These are phyloP conservation scores for Phytophthora pinifolia DNA, from an alignment of 352 stramenopile species.

Conservation along the genomic window DNA sequence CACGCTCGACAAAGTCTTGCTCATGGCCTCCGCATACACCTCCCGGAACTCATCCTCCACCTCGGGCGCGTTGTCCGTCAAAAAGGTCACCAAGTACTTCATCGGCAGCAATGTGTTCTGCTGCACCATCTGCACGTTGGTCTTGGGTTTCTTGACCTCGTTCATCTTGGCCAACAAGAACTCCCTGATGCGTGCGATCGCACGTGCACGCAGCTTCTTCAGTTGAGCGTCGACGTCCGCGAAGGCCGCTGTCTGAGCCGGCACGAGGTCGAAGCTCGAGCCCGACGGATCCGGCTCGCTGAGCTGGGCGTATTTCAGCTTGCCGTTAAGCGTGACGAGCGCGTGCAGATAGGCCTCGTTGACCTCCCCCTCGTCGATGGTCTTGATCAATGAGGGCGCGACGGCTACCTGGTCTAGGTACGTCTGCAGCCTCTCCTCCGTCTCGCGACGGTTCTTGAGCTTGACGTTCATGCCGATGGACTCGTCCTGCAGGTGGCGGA, in stretches of 20 bases:
- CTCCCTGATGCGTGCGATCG: slow-evolving; percentile 81
- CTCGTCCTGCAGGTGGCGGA: slow-evolving; percentile 96
- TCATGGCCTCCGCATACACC: slow-evolving; percentile 97
- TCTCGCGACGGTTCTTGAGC: slow-evolving; percentile 94
- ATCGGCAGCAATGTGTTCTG: slow-evolving; percentile 96
- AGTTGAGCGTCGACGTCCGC: slow-evolving; percentile 93
- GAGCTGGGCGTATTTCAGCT: slow-evolving; percentile 89
- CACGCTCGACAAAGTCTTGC: slow-evolving; percentile 93
- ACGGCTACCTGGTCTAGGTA: slow-evolving; percentile 97
- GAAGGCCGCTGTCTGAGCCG: slow-evolving; percentile 88
- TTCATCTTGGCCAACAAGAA: slow-evolving; percentile 95
- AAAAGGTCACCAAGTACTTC: slow-evolving; percentile 95
- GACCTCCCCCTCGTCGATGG: slow-evolving; percentile 94
- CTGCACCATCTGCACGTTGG: slow-evolving; percentile 98
- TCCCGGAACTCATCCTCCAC: slow-evolving; percentile 95
- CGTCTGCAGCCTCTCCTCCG: slow-evolving; percentile 91
- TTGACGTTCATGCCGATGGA: slow-evolving; percentile 93
- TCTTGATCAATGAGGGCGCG: slow-evolving; percentile 91
- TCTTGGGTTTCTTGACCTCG: slow-evolving; percentile 96
- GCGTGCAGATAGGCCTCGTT: slow-evolving; percentile 94
- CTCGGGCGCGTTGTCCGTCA: slow-evolving; percentile 90
- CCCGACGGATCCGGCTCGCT: slow-evolving; percentile 54
- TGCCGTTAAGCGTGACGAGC: slow-evolving; percentile 93
- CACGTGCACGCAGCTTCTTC: slow-evolving; percentile 84
- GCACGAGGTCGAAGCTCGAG: slow-evolving; percentile 87